Conservation (phyloP, 768 basidiomycete species). For the Panaeolus papilionaceus region DNA sequence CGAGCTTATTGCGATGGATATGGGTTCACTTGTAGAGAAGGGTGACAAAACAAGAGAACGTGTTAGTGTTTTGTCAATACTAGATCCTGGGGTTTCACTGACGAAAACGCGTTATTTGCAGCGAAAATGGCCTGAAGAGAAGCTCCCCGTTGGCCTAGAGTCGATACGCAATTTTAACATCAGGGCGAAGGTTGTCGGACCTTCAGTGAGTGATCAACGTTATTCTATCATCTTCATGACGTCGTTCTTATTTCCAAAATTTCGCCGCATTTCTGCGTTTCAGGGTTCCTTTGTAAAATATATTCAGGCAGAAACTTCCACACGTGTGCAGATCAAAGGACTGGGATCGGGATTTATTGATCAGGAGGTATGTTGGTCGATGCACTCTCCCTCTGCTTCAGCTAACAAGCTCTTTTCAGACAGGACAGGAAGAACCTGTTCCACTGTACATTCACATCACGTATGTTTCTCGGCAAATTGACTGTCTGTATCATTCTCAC, state of each 20-base stretch:
- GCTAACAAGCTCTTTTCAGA: slow-evolving; percentile 42
- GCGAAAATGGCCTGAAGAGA: slow-evolving; percentile 99
- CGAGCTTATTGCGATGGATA: slow-evolving; percentile 74
- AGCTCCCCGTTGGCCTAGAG: slow-evolving; percentile 87
- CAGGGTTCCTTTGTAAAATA: slow-evolving; percentile 98
- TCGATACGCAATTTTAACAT: slow-evolving; percentile 97
- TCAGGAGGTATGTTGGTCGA: slow-evolving; percentile 28
- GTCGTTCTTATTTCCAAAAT: not conserved
- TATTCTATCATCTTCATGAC: not conserved
- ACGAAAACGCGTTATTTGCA: slow-evolving; percentile 32
- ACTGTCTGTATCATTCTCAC: slow-evolving; percentile 15
- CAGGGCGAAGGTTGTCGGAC: slow-evolving; percentile 96
- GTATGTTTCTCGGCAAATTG: slow-evolving; percentile 51
- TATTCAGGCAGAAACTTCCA: slow-evolving; percentile 95
- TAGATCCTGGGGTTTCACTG: not conserved
- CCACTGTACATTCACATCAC: slow-evolving; percentile 94
- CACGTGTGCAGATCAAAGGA: slow-evolving; percentile 97
- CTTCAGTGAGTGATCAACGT: slow-evolving; percentile 63
- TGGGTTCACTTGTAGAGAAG: slow-evolving; percentile 84
- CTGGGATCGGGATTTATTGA: slow-evolving; percentile 95
- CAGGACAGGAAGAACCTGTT: slow-evolving; percentile 85
- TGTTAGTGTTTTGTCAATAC: slow-evolving; percentile 41
- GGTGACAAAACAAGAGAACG: slow-evolving; percentile 70
- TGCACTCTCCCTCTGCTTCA: not conserved
- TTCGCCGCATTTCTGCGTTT: not conserved